Base-by-base conservation (phyloP, 257 asterid species). In the Nicotiana tomentosiformis region DNA sequence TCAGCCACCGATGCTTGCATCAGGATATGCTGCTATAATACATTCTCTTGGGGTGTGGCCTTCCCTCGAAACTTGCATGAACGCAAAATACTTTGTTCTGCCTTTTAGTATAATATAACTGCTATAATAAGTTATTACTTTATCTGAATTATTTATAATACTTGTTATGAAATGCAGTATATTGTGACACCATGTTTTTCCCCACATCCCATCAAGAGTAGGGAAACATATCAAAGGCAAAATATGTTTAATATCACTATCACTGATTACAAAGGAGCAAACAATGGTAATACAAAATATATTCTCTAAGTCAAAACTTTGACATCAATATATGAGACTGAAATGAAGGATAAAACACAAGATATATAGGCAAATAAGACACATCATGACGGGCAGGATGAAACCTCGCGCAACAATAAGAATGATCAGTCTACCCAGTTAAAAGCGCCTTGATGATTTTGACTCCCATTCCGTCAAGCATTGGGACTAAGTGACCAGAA, bases 401-500 rank as follows among this genome's bases (percentile, higher is more conserved):
- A 46, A 72, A 72, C 78, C 14, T 43, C 35, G 0, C 4, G 67
- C 14, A 33, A 32, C 7, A 30, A 37, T 43, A 67, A 12, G 68
- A 60, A 70, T 43, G 84, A 56, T 46, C 77, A 61, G 65, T 83
- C 53, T 85, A 62, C 78, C 90, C 87, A 60, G 82, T 82, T 77
- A 92, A 1, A 82, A 96, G 96, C 12, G 90, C 80, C 82, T 86
- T 89, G 81, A 94, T 61, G 81, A 94, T 84, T 23, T 81, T 20
- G 37, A 90, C 95, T 77, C 87, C 90, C 78, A 80, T 88, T 56
- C 95, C 98, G n/a, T 93, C 91, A 17, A 84, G 90, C 65, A 10
- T 86, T 23, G 89, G 89, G 62, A 95, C 87, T 91, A 94, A 23
- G 83, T 95, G 99, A 23, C 99, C 99, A 4, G 91, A 88, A 74